Percentiles rank a stretch among this genome's conserved stretches.
These are phyloP conservation scores for Trifolium fragiferum DNA, from an alignment of 306 rosid genomes.

Conservation along the genomic window DNA sequence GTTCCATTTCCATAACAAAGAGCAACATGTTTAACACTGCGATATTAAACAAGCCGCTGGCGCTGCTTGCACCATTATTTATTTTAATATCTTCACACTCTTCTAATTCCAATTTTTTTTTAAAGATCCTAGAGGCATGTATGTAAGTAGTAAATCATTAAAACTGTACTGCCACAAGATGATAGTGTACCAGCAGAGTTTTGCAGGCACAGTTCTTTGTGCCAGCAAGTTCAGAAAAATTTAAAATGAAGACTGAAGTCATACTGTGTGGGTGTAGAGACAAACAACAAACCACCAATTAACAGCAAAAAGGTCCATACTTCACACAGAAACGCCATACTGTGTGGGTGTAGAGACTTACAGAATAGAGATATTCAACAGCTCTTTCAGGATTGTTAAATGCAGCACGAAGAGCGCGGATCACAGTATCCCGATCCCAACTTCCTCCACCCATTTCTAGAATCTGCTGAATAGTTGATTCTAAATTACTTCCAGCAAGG, in stretches of 20 bases:
- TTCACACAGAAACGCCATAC: background rate
- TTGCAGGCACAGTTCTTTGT: background rate
- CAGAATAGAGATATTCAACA: conserved; percentile 87
- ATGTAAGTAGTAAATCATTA: conserved; percentile 2
- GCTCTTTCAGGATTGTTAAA: conserved; percentile 91
- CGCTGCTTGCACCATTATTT: background rate
- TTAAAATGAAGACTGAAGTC: background rate
- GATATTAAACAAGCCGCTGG: background rate
- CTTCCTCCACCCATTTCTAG: conserved; percentile 87
- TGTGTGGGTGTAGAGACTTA: conserved; percentile 47
- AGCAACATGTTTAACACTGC: conserved; percentile 4
- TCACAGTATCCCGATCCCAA: conserved; percentile 87
- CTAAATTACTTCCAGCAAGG: conserved; percentile 69
- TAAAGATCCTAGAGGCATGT: background rate
- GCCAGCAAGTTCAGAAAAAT: conserved; percentile 17
- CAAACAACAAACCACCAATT: conserved; percentile 19
- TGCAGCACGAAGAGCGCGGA: conserved; percentile 85
- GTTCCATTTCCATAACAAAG: conserved; percentile 25
- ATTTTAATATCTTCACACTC: background rate
- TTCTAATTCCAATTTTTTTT: too few species aligned
- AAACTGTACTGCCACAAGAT: conserved; percentile 6
- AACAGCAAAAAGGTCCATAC: conserved; percentile 29
- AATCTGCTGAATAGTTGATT: conserved; percentile 66
- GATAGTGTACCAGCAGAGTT: conserved; percentile 23
- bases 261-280: too few species aligned